Base-by-base conservation (phyloP, 2,329 filamentous ascomycete genomes). In the Monosporascus sp. region DNA sequence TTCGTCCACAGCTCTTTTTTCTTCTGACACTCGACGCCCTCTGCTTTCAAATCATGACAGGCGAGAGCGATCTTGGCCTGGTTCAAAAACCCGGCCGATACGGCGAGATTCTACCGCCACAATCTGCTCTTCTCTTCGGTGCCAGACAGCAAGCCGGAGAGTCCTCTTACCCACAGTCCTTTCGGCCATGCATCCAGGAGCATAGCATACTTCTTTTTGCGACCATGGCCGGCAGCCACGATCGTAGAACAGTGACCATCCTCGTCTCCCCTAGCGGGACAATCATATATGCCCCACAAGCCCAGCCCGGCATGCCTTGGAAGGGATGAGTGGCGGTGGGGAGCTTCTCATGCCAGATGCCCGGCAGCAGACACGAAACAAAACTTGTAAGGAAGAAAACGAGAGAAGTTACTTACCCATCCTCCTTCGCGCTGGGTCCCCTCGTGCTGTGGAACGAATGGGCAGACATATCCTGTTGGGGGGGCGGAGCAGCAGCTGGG, bases 351-450 rank as follows among this genome's bases (percentile, higher is more conserved):
- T 47, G 50, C 52, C 38, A 26, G 11, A 48, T 45, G 40, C 54
- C 56, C 52, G 48, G 56, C 27, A 53, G 26, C 50, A 54, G 41
- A 55, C 48, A 48, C 27, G 17, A 51, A 44, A 49, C 36, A 50
- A 47, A 48, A 60, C 31, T n/a, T 11, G 52, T 50, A 60, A 26
- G 48, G 38, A 57, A 50, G 24, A 48, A 59, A 55, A 63, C 56
- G 55, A 60, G 57, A 59, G 61, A 59, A 64, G 60, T 54, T 52
- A 84, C 90, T 92, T 86, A 95, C 90, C 90, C 90, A 69, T 95
- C 90, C 83, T 95, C 90, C 73, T 95, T 95, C 53, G 92, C 89
- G 56, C 86, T 87, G 57, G 88, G 84, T 56, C 81, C 83, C 60
- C 76, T 75, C 14, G 64, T 56, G 1, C 65, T 58, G 53, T 68